phyloP scores from a whole-genome alignment of 306 rosid genomes.

The Argentina anserina region DNA sequence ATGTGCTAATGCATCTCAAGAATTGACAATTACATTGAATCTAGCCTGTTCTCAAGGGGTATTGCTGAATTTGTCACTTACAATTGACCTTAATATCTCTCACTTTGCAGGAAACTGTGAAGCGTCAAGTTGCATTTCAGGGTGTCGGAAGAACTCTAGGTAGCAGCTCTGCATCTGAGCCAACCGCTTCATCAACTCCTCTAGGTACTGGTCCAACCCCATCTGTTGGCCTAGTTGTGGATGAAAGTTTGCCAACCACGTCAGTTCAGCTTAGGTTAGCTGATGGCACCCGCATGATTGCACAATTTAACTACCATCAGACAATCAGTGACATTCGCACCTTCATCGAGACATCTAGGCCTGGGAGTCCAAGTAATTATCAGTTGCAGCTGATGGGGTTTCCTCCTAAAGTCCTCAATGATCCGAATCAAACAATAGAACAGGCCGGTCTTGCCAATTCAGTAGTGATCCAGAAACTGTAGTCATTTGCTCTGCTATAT shows the following conservation, averaged over 20 bases:
- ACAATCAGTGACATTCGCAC: slow-evolving; percentile 56
- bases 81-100: neutral
- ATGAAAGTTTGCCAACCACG: slow-evolving; percentile 70
- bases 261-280: slow-evolving; percentile 86
- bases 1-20: slow-evolving; percentile 5
- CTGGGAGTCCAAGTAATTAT: slow-evolving; percentile 55
- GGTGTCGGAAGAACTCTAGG: slow-evolving; percentile 96
- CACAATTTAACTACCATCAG: slow-evolving; percentile 64
- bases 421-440: slow-evolving; percentile 68
- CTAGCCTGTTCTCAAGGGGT: neutral
- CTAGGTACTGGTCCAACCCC: slow-evolving; percentile 41
- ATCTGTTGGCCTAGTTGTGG: slow-evolving; percentile 52
- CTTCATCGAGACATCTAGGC: slow-evolving; percentile 72
- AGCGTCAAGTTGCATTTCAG: slow-evolving; percentile 59
- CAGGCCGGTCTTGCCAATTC: slow-evolving; percentile 90
- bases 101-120: slow-evolving; percentile 68
- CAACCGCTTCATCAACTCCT: slow-evolving; percentile 29
- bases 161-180: slow-evolving; percentile 61
- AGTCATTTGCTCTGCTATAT: slow-evolving; percentile 19
- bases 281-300: slow-evolving; percentile 83
- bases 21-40: neutral
- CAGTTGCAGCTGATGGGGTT: slow-evolving; percentile 90
- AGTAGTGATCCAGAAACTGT: slow-evolving; percentile 90
- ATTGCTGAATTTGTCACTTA: neutral
- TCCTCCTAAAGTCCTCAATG: slow-evolving; percentile 79